Evolutionary conservation across 768 basidiomycete genomes (phyloP).

Genomic region (Lyophyllum shimeji): DNA sequence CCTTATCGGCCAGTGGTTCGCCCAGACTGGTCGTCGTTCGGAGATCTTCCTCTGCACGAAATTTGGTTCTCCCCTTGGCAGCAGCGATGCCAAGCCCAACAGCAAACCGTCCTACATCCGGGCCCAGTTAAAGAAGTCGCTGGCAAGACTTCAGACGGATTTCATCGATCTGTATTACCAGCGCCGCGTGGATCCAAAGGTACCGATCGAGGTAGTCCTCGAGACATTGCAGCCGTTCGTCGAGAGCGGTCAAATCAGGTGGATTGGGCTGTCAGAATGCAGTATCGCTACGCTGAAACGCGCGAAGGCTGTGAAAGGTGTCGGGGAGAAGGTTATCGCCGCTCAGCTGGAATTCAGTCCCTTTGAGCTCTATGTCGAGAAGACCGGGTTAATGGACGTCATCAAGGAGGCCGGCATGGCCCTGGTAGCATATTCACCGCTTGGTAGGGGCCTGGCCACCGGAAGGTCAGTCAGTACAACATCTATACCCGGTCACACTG

Average conservation of each 20-base stretch:
- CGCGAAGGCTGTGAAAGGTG: conserved; percentile 44
- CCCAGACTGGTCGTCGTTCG: conserved; percentile 47
- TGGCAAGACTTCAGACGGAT: neutral
- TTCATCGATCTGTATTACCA: conserved; percentile 4
- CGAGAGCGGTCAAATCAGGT: conserved; percentile 28
- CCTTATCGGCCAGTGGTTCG: conserved; percentile 36
- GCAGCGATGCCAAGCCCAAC: neutral
- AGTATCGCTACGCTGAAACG: conserved; percentile 37
- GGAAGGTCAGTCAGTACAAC: conserved; percentile 27
- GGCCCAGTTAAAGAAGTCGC: neutral
- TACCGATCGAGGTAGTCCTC: conserved; percentile 43
- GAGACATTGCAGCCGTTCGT: neutral
- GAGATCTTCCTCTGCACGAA: conserved; percentile 66
- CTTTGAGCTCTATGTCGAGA: conserved; percentile 43
- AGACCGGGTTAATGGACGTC: conserved; percentile 35
- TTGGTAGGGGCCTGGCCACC: conserved; percentile 48
- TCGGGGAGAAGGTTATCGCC: conserved; percentile 29
- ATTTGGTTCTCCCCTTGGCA: conserved; percentile 15
- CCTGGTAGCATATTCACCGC: conserved; percentile 47
- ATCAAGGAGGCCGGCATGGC: conserved; percentile 44
- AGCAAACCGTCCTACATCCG: conserved; percentile 4
- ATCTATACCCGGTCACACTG: no score
- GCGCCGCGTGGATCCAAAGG: conserved; percentile 34
- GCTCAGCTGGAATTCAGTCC: conserved; percentile 44
- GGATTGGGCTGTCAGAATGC: conserved; percentile 25